Evolutionary conservation across 2,329 filamentous ascomycete species (phyloP).

Genomic region (Stachybotrys elegans): DNA sequence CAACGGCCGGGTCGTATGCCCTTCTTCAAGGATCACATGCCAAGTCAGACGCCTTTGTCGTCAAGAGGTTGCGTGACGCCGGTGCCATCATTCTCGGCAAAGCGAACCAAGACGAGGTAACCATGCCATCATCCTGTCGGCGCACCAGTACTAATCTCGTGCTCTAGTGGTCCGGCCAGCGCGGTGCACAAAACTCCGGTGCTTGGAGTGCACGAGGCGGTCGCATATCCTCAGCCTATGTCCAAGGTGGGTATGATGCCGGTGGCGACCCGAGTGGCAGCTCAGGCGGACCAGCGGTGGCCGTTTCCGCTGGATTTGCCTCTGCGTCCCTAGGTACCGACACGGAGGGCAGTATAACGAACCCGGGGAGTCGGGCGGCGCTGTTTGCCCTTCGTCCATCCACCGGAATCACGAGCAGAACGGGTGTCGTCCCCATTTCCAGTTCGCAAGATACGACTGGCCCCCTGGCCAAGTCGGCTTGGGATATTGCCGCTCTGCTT

Average conservation of each 20-base stretch:
- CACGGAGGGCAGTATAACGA: constrained; percentile 2
- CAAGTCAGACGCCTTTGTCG: constrained; percentile 9
- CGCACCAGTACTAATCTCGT: too few relatives aligned
- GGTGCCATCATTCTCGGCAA: constrained; percentile 16
- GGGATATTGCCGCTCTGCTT: constrained; percentile 2
- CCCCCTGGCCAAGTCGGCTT: constrained; percentile 1
- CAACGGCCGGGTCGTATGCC: constrained; percentile 11
- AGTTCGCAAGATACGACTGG: constrained; percentile 3
- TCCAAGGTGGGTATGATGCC: neutral
- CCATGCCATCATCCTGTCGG: too few relatives aligned
- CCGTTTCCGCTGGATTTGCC: constrained; percentile 3
- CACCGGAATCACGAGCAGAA: constrained; percentile 2
- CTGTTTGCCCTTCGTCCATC: constrained; percentile 2
- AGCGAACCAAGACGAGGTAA: constrained; percentile 9
- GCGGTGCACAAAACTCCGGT: neutral
- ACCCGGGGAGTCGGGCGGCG: neutral
- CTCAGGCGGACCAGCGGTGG: neutral
- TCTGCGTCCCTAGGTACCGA: constrained; percentile 1
- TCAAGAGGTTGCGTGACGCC: constrained; percentile 11
- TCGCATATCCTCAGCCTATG: constrained; percentile 1
- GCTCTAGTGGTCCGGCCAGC: constrained; percentile 1
- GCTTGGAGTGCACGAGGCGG: constrained; percentile 4
- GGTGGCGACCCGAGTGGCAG: constrained; percentile 2
- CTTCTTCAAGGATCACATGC: constrained; percentile 11
- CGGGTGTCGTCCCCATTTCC: constrained; percentile 3